Conservation (phyloP, 371 early-diverging fungal genomes). For the Sporodiniella umbellata region DNA sequence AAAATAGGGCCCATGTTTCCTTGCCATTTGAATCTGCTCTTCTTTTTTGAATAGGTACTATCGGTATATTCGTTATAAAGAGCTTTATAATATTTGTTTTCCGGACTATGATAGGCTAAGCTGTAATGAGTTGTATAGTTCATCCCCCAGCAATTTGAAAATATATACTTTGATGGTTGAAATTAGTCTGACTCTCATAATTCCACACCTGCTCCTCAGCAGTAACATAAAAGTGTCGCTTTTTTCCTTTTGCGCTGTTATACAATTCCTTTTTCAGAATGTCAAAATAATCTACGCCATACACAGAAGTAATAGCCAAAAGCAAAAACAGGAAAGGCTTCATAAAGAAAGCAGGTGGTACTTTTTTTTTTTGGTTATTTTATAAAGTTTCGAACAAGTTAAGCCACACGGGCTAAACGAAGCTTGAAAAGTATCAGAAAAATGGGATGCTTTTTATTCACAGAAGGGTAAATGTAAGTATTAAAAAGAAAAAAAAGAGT, state of each 20-base stretch:
- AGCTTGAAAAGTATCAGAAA: too few species aligned
- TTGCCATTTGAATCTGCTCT: constrained; percentile 33
- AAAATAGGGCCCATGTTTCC: constrained; percentile 49
- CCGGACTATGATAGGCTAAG: constrained; percentile 18
- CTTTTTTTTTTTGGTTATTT: too few species aligned
- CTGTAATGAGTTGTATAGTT: too few species aligned
- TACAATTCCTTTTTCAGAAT: constrained; percentile 32
- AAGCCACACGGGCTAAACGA: too few species aligned
- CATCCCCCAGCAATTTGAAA: too few species aligned
- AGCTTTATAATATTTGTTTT: constrained; percentile 44
- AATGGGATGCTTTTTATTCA: neutral
- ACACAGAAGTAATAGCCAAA: neutral
- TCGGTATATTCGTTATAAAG: constrained; percentile 50
- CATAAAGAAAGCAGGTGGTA: neutral
- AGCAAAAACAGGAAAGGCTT: neutral
- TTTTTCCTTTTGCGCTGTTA: constrained; percentile 19
- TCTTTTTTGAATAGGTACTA: constrained; percentile 21
- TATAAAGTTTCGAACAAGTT: too few species aligned
- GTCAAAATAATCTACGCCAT: constrained; percentile 20
- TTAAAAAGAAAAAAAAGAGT: neutral
- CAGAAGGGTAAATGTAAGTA: neutral
- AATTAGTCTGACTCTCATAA: constrained; percentile 23
- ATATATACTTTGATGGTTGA: constrained; percentile 14
- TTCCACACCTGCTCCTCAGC: constrained; percentile 51
- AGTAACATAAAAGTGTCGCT: constrained; percentile 37